A percentile compares a stretch with the other conserved stretches of the same genome.
These are phyloP conservation scores for Amniculicola lignicola DNA, from an alignment of 495 filamentous ascomycete species.

Conservation along the genomic window DNA sequence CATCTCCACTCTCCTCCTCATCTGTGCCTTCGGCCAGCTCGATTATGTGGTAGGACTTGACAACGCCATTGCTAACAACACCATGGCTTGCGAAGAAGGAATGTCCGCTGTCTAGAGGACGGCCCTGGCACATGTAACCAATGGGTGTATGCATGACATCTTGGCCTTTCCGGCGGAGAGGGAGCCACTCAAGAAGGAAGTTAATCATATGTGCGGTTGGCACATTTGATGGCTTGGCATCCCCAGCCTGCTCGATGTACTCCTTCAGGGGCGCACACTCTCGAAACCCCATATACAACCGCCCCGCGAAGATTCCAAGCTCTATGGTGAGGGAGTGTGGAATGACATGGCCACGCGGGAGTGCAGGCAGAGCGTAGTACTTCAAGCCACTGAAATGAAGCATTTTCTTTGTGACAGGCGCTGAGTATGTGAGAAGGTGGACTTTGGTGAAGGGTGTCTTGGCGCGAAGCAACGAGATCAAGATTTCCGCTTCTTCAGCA, in stretches of 20 bases:
- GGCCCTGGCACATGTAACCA: conserved; percentile 52
- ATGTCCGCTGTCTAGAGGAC: conserved; percentile 42
- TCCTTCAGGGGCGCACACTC: conserved; percentile 31
- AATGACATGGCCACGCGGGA: conserved; percentile 40
- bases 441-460: conserved; percentile 10
- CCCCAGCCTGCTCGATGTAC: background rate
- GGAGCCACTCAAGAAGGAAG: conserved; percentile 54
- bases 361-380: conserved; percentile 49
- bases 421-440: conserved; percentile 52
- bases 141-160: conserved; percentile 55
- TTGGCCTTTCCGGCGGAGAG: conserved; percentile 50
- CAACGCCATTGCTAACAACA: too few species aligned
- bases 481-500: conserved; percentile 53
- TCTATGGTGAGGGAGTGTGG: conserved; percentile 51
- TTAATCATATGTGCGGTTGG: conserved; percentile 35
- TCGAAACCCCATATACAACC: conserved; percentile 52
- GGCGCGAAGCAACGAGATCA: conserved; percentile 45
- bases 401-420: conserved; percentile 54
- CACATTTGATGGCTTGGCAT: conserved; percentile 1
- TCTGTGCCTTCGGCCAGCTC: too few species aligned
- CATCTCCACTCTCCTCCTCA: too few species aligned
- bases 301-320: conserved; percentile 54
- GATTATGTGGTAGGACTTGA: too few species aligned
- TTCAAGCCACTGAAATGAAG: conserved; percentile 49
- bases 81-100: conserved; percentile 54